These are phyloP conservation scores for Zizania palustris DNA, from an alignment of 202 grass and related monocot species.

Conservation along the genomic window DNA sequence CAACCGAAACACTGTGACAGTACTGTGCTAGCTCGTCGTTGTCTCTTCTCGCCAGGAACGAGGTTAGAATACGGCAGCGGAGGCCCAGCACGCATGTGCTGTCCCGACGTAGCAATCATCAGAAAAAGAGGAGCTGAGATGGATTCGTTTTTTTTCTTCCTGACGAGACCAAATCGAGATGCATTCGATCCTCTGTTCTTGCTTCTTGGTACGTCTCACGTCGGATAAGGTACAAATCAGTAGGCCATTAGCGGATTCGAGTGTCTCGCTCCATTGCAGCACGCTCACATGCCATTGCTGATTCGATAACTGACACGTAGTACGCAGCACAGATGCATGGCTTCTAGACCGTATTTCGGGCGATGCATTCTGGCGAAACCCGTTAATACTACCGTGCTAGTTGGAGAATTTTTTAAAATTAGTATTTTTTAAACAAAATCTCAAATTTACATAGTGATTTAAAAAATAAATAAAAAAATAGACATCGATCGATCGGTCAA, in stretches of 20 bases:
- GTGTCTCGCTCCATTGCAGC: conserved; percentile 20
- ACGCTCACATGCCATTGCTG: too few relatives aligned
- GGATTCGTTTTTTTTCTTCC: neutral
- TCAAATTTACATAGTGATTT: too few relatives aligned
- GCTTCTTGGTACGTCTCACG: conserved; percentile 27
- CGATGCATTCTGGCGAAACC: neutral
- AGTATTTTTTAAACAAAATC: too few relatives aligned
- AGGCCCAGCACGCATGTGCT: conserved; percentile 40
- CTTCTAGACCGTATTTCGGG: conserved; percentile 5
- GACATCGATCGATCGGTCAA: too few relatives aligned
- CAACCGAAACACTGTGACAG: neutral
- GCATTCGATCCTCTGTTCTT: neutral
- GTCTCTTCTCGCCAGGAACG: neutral
- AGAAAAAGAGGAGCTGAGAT: neutral
- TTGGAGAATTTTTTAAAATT: too few relatives aligned
- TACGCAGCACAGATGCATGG: neutral
- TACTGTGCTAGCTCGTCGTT: conserved; percentile 34
- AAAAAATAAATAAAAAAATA: too few relatives aligned
- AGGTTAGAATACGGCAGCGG: conserved; percentile 32
- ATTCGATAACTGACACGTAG: too few relatives aligned
- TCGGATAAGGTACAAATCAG: conserved; percentile 28
- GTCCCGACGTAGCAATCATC: conserved; percentile 47
- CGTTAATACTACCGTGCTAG: too few relatives aligned
- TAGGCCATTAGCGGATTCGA: conserved; percentile 18
- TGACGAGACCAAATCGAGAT: conserved; percentile 20